A percentile compares a stretch with the other conserved stretches of the same genome.
These are phyloP conservation scores for Torrubiellomyces zombiae DNA, from an alignment of 2,329 filamentous ascomycete species.

Conservation along the genomic window DNA sequence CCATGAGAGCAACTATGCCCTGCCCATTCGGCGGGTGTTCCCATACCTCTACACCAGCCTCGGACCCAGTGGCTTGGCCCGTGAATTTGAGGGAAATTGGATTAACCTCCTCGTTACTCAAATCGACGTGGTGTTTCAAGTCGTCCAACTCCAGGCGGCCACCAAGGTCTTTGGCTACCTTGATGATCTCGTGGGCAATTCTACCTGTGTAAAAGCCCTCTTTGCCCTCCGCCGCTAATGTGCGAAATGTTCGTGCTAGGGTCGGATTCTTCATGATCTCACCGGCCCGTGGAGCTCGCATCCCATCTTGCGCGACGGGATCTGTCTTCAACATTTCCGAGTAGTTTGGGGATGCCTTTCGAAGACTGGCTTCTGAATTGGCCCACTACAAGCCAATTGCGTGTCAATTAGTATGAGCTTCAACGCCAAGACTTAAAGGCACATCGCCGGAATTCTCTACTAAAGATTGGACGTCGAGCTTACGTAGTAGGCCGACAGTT, in stretches of 20 bases:
- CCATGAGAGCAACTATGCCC: slow-evolving; percentile 88
- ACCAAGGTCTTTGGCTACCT: slow-evolving; percentile 59
- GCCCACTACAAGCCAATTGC: no score
- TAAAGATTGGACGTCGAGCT: slow-evolving; percentile 16
- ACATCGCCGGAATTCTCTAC: no score
- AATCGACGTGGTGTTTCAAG: slow-evolving; percentile 53
- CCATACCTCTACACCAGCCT: slow-evolving; percentile 63
- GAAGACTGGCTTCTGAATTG: slow-evolving; percentile 43
- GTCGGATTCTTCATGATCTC: slow-evolving; percentile 81
- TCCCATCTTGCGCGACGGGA: slow-evolving; percentile 46
- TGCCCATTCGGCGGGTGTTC: slow-evolving; percentile 95
- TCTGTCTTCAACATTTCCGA: slow-evolving; percentile 77
- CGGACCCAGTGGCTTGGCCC: slow-evolving; percentile 34
- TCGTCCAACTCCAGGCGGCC: slow-evolving; percentile 69
- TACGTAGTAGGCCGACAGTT: slow-evolving; percentile 54
- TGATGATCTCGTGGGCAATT: slow-evolving; percentile 66
- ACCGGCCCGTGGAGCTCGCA: slow-evolving; percentile 57
- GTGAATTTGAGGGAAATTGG: slow-evolving; percentile 69
- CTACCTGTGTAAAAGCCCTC: slow-evolving; percentile 79
- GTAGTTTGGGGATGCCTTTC: slow-evolving; percentile 67
- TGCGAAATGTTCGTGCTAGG: slow-evolving; percentile 65
- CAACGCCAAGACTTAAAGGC: no score
- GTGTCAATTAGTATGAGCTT: no score
- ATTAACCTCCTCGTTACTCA: slow-evolving; percentile 60
- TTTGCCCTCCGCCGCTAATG: slow-evolving; percentile 66